Percentiles rank a stretch among this genome's conserved stretches.
These are phyloP conservation scores for Venustampulla echinocandica DNA, from an alignment of 495 filamentous ascomycete species.

Conservation along the genomic window DNA sequence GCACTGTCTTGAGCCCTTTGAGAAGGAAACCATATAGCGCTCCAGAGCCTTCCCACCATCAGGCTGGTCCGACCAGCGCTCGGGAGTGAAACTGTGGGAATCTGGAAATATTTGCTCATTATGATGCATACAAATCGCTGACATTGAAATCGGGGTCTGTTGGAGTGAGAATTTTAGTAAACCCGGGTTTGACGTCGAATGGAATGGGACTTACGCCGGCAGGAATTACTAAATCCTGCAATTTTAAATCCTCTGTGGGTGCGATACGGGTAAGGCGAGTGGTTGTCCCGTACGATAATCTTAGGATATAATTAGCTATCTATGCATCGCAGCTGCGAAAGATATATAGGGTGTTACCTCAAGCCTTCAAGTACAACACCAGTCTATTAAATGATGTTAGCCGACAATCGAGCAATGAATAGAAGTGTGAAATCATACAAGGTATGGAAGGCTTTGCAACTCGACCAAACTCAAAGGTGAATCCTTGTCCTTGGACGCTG, in stretches of 20 bases:
- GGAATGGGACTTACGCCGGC: conserved; percentile 7
- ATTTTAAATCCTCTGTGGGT: conserved; percentile 13
- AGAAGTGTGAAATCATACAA: neutral
- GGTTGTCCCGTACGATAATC: conserved; percentile 31
- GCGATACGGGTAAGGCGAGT: conserved; percentile 8
- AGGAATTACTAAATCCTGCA: conserved; percentile 24
- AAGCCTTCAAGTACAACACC: conserved; percentile 36
- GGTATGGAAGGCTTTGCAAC: neutral
- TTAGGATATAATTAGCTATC: conserved; percentile 26
- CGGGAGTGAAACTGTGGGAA: conserved; percentile 31
- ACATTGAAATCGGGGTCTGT: conserved; percentile 36
- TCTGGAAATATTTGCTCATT: conserved; percentile 30
- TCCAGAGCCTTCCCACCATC: conserved; percentile 23
- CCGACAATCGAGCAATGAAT: neutral
- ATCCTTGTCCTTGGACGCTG: conserved; percentile 9
- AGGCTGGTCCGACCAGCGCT: conserved; percentile 32
- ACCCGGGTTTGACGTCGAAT: neutral
- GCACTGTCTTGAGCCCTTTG: conserved; percentile 37
- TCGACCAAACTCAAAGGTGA: neutral
- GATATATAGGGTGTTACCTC: conserved; percentile 10
- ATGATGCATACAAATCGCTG: conserved; percentile 28
- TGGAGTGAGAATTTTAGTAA: conserved; percentile 13
- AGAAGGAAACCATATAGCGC: conserved; percentile 34
- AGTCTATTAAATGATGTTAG: conserved; percentile 19
- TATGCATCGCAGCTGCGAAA: too few species aligned